Conservation (phyloP, 257 asterid genomes). For the Linaria vulgaris region DNA sequence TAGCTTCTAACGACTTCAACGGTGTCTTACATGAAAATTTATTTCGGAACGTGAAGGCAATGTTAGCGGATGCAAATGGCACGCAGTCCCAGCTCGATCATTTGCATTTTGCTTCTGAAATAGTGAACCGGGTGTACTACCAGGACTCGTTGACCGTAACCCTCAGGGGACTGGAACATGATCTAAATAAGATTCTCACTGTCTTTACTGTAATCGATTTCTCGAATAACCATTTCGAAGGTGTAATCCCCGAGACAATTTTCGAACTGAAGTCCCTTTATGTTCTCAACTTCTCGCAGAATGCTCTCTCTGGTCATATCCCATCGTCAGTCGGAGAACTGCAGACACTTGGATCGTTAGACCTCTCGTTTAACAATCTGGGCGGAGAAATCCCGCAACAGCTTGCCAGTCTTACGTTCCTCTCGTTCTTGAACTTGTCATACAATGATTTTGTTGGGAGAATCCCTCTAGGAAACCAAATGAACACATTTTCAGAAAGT, state of each 20-base stretch:
- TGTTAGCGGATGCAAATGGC: slow-evolving; percentile 21
- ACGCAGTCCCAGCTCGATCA: slow-evolving; percentile 13
- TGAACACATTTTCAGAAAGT: slow-evolving; percentile 29
- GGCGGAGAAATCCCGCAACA: slow-evolving; percentile 35
- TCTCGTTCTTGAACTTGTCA: slow-evolving; percentile 40
- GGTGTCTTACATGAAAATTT: slow-evolving; percentile 33
- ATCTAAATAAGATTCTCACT: slow-evolving; percentile 45
- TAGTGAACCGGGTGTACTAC: slow-evolving; percentile 25
- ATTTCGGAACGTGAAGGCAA: slow-evolving; percentile 28
- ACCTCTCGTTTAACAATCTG: slow-evolving; percentile 39
- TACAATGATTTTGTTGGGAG: slow-evolving; percentile 33
- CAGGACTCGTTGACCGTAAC: slow-evolving; percentile 42
- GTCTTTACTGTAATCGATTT: slow-evolving; percentile 42
- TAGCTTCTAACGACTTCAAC: slow-evolving; percentile 37
- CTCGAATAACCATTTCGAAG: slow-evolving; percentile 43
- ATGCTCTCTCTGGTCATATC: slow-evolving; percentile 37
- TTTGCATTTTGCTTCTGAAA: slow-evolving; percentile 10
- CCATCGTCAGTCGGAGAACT: slow-evolving; percentile 35
- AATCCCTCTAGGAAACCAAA: slow-evolving; percentile 39
- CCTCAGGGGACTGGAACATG: slow-evolving; percentile 37
- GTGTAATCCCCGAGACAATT: slow-evolving; percentile 36
- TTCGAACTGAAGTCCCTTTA: slow-evolving; percentile 32
- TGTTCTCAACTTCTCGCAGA: slow-evolving; percentile 43
- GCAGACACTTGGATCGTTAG: slow-evolving; percentile 36
- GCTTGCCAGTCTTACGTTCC: slow-evolving; percentile 33